Evolutionary conservation across 805 yeast genomes (phyloP).

Genomic region (Sugiyamaella marilandica): DNA sequence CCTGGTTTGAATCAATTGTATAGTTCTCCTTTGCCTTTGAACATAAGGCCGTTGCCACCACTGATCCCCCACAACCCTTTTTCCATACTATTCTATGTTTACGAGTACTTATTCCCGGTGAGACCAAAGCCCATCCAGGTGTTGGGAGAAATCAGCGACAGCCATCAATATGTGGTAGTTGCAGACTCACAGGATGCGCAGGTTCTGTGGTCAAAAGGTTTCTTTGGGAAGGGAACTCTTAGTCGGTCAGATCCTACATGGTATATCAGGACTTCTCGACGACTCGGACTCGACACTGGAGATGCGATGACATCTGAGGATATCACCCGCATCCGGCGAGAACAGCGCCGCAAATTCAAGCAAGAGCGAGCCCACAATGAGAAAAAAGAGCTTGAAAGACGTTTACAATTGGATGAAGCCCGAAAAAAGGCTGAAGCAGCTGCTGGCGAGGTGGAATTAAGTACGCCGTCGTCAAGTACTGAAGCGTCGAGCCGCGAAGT

Average conservation of each 20-base stretch:
- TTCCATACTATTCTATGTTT: conserved; percentile 51
- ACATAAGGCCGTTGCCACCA: conserved; percentile 45
- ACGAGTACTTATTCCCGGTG: conserved; percentile 21
- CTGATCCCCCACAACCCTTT: conserved; percentile 62
- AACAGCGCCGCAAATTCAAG: conserved; percentile 69
- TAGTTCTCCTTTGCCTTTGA: conserved; percentile 57
- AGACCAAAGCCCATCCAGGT: conserved; percentile 10
- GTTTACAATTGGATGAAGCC: conserved; percentile 38
- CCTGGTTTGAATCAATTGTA: conserved; percentile 30
- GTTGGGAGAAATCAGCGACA: neutral
- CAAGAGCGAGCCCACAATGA: conserved; percentile 60
- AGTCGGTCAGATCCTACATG: conserved; percentile 94
- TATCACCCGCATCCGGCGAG: conserved; percentile 65
- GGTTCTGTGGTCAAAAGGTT: conserved; percentile 76
- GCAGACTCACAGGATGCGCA: conserved; percentile 41
- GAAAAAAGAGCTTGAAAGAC: conserved; percentile 38
- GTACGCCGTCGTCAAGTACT: neutral
- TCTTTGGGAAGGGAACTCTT: conserved; percentile 87
- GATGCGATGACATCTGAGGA: conserved; percentile 56
- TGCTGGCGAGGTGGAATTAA: conserved; percentile 17
- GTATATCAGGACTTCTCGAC: conserved; percentile 57
- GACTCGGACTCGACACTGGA: conserved; percentile 45
- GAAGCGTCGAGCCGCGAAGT: conserved; percentile 26
- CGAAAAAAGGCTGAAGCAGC: conserved; percentile 10
- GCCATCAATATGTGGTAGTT: conserved; percentile 32